Evolutionary conservation across 345 rosid genomes (phyloP).

Genomic region (Citrus trifoliata): DNA sequence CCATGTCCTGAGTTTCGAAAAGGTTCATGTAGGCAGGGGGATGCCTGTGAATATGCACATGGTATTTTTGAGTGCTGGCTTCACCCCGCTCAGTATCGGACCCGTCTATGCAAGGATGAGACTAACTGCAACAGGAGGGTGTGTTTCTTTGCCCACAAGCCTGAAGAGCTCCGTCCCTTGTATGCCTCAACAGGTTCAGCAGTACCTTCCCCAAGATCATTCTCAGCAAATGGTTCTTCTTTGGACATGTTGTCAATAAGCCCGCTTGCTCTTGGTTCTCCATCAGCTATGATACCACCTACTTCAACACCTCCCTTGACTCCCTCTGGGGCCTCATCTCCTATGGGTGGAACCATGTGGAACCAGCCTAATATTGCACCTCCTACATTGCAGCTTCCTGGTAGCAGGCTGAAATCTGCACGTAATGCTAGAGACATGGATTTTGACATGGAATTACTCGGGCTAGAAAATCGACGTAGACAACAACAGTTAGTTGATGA

Average conservation of each 20-base stretch:
- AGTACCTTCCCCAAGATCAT: constrained; percentile 74
- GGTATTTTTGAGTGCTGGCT: constrained; percentile 97
- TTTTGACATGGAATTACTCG: constrained; percentile 40
- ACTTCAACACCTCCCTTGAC: constrained; percentile 66
- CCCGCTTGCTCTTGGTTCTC: constrained; percentile 58
- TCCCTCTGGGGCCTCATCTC: constrained; percentile 60
- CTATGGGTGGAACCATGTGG: constrained; percentile 51
- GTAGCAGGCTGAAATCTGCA: constrained; percentile 72
- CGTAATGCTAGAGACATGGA: constrained; percentile 65
- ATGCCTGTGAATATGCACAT: constrained; percentile 86
- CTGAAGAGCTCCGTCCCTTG: constrained; percentile 81
- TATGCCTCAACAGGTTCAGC: constrained; percentile 86
- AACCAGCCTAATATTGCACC: constrained; percentile 43
- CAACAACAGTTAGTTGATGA: constrained; percentile 52
- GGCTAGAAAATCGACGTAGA: constrained; percentile 28
- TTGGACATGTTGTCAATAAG: constrained; percentile 64
- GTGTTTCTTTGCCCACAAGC: constrained; percentile 94
- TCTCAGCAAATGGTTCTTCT: constrained; percentile 41
- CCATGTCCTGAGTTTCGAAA: constrained; percentile 94
- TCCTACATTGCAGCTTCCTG: constrained; percentile 74
- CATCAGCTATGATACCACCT: constrained; percentile 41
- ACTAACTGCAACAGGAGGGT: constrained; percentile 69
- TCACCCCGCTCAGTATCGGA: constrained; percentile 94
- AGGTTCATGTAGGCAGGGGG: constrained; percentile 85
- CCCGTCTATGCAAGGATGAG: constrained; percentile 87